Percentiles rank a stretch among this genome's conserved stretches.
Conservation (phyloP, 2,329 filamentous ascomycete genomes). For the Cladosporium phlei region DNA sequence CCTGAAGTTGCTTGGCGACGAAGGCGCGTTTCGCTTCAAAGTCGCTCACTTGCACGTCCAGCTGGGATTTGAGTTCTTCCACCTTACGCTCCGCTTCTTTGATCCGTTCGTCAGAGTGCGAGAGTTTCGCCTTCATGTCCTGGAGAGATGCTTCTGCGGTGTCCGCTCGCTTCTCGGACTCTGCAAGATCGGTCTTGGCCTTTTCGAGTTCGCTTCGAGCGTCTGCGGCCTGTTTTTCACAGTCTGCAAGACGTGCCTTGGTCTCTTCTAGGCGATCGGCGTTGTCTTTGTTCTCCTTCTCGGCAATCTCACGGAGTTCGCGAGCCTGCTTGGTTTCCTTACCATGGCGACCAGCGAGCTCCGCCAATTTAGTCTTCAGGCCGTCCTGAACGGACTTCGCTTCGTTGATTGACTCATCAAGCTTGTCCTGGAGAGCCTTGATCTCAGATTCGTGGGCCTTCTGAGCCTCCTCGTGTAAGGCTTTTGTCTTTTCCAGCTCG, state of each 20-base stretch:
- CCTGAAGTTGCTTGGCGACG: background rate
- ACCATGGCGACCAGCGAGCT: constrained; percentile 23
- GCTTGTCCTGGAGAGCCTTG: constrained; percentile 7
- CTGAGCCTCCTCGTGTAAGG: constrained; percentile 1
- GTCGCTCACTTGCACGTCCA: background rate
- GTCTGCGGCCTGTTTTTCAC: background rate
- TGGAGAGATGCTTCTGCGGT: background rate
- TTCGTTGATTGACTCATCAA: constrained; percentile 7
- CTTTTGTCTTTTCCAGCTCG: background rate
- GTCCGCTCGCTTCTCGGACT: background rate
- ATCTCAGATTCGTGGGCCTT: constrained; percentile 9
- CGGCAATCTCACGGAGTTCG: constrained; percentile 13
- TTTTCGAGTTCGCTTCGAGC: background rate
- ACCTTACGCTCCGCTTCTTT: background rate
- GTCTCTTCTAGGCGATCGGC: background rate
- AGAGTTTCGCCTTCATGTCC: background rate
- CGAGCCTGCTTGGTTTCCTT: constrained; percentile 15
- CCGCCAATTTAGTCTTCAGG: constrained; percentile 24
- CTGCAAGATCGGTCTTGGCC: background rate
- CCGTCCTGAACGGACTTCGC: constrained; percentile 16
- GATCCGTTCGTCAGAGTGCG: background rate
- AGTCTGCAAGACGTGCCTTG: background rate
- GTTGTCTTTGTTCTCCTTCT: constrained; percentile 15
- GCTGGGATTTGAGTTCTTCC: background rate
- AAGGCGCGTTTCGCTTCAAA: constrained; percentile 7